Evolutionary conservation across 257 asterid genomes (phyloP).

Genomic region (Haberlea rhodopensis): DNA sequence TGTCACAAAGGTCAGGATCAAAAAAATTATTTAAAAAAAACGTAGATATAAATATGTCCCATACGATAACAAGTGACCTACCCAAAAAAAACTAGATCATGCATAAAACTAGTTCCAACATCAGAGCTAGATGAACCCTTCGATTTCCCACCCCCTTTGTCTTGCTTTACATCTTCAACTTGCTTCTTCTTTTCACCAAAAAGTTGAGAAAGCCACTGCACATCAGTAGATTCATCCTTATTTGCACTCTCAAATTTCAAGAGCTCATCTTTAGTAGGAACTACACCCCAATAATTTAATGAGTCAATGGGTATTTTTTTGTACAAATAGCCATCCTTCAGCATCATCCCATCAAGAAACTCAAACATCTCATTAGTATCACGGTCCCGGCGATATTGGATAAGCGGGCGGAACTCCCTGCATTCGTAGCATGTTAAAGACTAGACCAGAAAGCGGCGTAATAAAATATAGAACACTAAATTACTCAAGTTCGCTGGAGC

Average conservation of each 20-base stretch:
- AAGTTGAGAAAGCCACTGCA: conserved; percentile 82
- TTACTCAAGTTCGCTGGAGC: conserved; percentile 94
- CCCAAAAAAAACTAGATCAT: conserved; percentile 92
- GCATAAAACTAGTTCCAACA: conserved; percentile 46
- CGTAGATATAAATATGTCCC: conserved; percentile 13
- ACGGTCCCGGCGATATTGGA: conserved; percentile 83
- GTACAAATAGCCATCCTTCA: conserved; percentile 88
- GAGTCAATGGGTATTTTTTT: conserved; percentile 76
- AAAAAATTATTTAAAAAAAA: conserved; percentile 21
- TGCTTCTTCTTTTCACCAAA: conserved; percentile 70
- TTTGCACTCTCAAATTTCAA: conserved; percentile 87
- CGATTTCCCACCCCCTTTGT: conserved; percentile 55
- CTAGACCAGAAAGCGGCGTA: conserved; percentile 20
- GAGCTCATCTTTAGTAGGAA: conserved; percentile 81
- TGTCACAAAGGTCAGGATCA: conserved; percentile 34
- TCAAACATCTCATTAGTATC: conserved; percentile 66
- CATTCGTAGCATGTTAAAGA: conserved; percentile 22
- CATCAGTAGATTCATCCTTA: conserved; percentile 57
- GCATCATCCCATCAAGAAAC: conserved; percentile 88
- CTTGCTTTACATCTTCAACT: conserved; percentile 33
- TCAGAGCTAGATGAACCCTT: conserved; percentile 63
- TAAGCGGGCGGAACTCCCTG: conserved; percentile 94
- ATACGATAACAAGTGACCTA: conserved; percentile 33
- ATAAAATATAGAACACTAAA: conserved; percentile 21
- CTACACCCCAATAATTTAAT: conserved; percentile 72